These are phyloP conservation scores for Colletotrichum chlorophyti DNA, from an alignment of 2,329 filamentous ascomycete genomes.

Conservation along the genomic window DNA sequence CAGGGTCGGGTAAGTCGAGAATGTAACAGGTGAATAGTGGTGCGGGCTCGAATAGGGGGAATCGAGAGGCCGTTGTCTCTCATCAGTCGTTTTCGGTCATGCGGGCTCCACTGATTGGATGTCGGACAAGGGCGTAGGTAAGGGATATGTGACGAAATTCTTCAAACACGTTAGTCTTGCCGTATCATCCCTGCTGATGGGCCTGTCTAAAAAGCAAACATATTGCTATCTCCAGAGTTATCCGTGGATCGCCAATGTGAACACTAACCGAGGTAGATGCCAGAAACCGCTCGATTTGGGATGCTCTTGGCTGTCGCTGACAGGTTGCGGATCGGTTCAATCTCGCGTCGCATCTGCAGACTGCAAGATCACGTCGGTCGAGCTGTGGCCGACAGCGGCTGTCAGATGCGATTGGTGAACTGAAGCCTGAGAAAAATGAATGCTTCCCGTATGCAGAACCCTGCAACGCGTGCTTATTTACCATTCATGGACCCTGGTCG, in stretches of 20 bases:
- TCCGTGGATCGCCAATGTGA: neutral
- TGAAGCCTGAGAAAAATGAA: neutral
- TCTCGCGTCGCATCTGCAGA: slow-evolving; percentile 6
- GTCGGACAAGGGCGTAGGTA: neutral
- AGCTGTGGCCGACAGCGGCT: neutral
- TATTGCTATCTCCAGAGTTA: neutral
- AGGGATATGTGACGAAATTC: slow-evolving; percentile 21
- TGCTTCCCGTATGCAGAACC: too few species aligned
- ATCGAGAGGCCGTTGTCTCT: neutral
- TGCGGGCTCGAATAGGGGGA: neutral
- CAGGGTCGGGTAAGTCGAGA: neutral
- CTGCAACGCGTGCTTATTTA: slow-evolving; percentile 1
- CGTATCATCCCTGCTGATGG: neutral
- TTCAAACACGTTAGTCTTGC: slow-evolving; percentile 1
- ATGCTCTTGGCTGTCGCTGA: neutral
- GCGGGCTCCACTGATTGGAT: slow-evolving; percentile 5
- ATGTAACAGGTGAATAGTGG: neutral
- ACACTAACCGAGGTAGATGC: slow-evolving; percentile 2
- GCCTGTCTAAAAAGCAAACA: slow-evolving; percentile 10
- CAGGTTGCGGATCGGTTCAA: slow-evolving; percentile 11
- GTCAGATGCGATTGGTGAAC: neutral
- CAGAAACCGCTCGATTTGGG: neutral
- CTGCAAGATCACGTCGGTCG: neutral
- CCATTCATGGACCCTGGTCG: slow-evolving; percentile 20
- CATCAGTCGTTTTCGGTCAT: neutral